Base-by-base conservation (phyloP, 192 early-diverging fungal species). In the Borealophlyctis nickersoniae region DNA sequence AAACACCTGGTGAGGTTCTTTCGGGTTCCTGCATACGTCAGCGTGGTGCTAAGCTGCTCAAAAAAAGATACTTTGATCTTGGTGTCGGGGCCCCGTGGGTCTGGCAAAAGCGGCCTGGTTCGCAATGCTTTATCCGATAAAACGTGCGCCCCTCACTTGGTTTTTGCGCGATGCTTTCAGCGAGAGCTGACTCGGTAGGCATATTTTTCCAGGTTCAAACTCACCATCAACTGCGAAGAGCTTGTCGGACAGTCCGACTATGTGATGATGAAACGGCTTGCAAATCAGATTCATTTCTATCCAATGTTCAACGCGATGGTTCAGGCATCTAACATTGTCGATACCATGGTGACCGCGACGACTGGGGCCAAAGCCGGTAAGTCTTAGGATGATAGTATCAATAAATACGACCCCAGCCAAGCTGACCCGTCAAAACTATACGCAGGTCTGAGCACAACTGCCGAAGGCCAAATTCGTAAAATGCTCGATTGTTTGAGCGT, bases 241-340 rank as follows among this genome's bases (percentile, higher is more conserved):
- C 74, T 98, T 52, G 86, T 84, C 0, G 85, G 84, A 56, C 80
- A 88, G 33, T 87, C 81, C 59, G 87, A 89, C 50, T 76, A 88
- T 49, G 85, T 91, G 49, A 67, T 94, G 71, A 80, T 95, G 56
- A 81, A 83, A 22, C 71, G 71, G 11, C 73, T 98, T 62, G 92
- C 94, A 0, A 78, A 79, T 28, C 92, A 97, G 76, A 81, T 97
- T 22, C 90, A 91, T 3, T 96, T 92, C 78, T 90, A 92, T 72
- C 96, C 96, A 2, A 75, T 93, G 33, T 94, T 98, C 70, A 90
- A 88, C 39, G 75, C 39, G 23, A 77, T 89, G 60, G 82, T 82
- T 31, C 81, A 81, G 5, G 73, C 89, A 23, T 89, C 86, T 36
- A 83, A 86, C 48, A 71, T 92, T 27, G 79, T 94, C 49, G 92